A percentile compares a stretch with the other conserved stretches of the same genome.
phyloP scores from a whole-genome alignment of 73 alveolate species.

The Durusdinium trenchii region DNA sequence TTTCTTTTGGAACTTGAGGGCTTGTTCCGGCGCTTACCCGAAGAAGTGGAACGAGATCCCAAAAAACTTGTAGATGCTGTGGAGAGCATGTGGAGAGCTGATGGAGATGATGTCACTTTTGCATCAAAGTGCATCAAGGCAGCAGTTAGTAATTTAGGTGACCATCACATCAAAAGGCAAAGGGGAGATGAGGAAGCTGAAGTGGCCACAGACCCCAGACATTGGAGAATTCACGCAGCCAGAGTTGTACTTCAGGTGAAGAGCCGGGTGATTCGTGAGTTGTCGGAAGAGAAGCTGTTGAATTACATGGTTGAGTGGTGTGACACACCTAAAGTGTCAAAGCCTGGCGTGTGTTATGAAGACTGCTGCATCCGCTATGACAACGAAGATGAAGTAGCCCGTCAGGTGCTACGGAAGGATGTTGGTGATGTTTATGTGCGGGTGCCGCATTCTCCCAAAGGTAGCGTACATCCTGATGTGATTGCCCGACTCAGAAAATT shows the following conservation, averaged over 20 bases:
- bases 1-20: slow-evolving; percentile 27
- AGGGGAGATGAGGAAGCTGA: background rate
- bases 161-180: background rate
- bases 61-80: background rate
- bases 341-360: background rate
- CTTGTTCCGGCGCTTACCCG: slow-evolving; percentile 30
- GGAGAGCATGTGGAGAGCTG: background rate
- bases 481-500: background rate
- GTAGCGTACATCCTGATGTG: background rate
- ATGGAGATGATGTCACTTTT: background rate
- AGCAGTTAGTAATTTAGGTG: background rate
- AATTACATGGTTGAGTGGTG: slow-evolving; percentile 53
- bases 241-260: background rate
- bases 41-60: background rate
- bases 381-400: background rate
- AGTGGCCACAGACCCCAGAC: background rate
- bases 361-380: background rate
- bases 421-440: background rate
- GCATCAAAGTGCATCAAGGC: background rate
- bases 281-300: slow-evolving; percentile 16
- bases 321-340: background rate
- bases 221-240: slow-evolving; percentile 11
- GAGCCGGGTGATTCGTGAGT: background rate
- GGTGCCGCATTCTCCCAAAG: slow-evolving; percentile 7
- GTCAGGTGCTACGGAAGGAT: slow-evolving; percentile 3